A percentile compares a stretch with the other conserved stretches of the same genome.
phyloP scores from a whole-genome alignment of 768 basidiomycete species.

The Leccinum rimulosum region DNA sequence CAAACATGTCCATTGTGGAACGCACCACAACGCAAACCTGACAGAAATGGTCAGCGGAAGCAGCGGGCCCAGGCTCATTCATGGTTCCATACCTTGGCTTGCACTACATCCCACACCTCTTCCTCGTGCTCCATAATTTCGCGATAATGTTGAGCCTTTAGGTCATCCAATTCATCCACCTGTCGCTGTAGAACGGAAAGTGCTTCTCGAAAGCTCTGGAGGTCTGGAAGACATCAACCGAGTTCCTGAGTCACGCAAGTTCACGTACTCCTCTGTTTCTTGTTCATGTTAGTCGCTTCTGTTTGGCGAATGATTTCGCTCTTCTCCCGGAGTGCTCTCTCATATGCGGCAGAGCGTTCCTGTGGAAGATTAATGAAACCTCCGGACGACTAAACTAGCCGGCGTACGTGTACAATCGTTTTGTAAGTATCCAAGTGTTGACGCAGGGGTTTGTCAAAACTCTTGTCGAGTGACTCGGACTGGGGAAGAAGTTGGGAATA shows the following conservation, averaged over 20 bases:
- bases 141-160: constrained; percentile 83
- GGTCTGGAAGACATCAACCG: constrained; percentile 48
- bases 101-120: constrained; percentile 91
- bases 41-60: constrained; percentile 14
- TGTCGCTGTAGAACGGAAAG: constrained; percentile 78
- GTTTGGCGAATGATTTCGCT: constrained; percentile 82
- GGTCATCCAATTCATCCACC: constrained; percentile 86
- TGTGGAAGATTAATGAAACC: constrained; percentile 29
- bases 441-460: constrained; percentile 86
- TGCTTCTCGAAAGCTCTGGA: constrained; percentile 86
- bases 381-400: neutral
- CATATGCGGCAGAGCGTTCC: constrained; percentile 86
- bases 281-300: constrained; percentile 81
- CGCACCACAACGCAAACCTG: constrained; percentile 81
- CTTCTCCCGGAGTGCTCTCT: constrained; percentile 77
- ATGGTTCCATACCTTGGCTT: constrained; percentile 60
- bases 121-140: constrained; percentile 92
- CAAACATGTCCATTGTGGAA: constrained; percentile 90
- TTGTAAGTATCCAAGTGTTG: constrained; percentile 82
- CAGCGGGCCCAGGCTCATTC: neutral
- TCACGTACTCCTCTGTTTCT: constrained; percentile 77
- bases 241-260: constrained; percentile 7
- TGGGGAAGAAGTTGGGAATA: constrained; percentile 29
- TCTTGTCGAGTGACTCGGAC: constrained; percentile 84
- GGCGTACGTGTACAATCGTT: constrained; percentile 61